Base-by-base conservation (phyloP, 352 stramenopile genomes). In the Plasmopara halstedii region DNA sequence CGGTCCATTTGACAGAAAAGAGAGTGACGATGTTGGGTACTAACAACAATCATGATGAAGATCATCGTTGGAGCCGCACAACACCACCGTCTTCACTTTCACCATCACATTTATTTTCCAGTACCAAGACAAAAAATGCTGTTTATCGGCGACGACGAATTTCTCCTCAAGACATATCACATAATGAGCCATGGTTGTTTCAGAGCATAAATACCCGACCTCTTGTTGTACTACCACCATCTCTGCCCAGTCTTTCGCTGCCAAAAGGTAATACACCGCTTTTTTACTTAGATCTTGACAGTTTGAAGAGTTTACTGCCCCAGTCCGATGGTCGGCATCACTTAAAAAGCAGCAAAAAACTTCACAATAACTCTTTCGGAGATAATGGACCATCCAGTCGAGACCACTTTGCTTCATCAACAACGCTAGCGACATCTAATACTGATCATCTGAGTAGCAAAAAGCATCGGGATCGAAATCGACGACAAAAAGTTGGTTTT, bases 271-370 rank as follows among this genome's bases (percentile, higher is more conserved):
- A 66, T 5, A 70, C 37, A 27, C 62, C 62, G n/a, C 52, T 75
- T 14, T 88, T 88, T 34, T 86, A 83, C 58, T 51, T 88, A 38
- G 72, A 88, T 17, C 55, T 75, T 31, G 52, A 83, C 18, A 83
- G 67, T 25, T 60, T 88, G 15, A 77, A 75, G 29, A 82, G 65
- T 34, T 58, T 88, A 19, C 32, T 85, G 1, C 73, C 73, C 19
- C 59, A 37, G 14, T 46, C 46, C 15, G 45, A 56, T 15, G 4
- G n/a, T 27, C 31, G 53, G 35, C 20, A 40, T 52, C 54, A 54
- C n/a, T 49, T 58, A 5, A 58, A 27, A 40, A 70, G 62, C 31
- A 45, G 43, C 20, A 34, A 61, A 19, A 53, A 61, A 38, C 49
- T 37, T 25, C 47, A 58, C 21, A 50, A 11, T 23, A 53, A 34